Evolutionary conservation across 495 filamentous ascomycete genomes (phyloP).

Genomic region (Penicillium antarcticum): DNA sequence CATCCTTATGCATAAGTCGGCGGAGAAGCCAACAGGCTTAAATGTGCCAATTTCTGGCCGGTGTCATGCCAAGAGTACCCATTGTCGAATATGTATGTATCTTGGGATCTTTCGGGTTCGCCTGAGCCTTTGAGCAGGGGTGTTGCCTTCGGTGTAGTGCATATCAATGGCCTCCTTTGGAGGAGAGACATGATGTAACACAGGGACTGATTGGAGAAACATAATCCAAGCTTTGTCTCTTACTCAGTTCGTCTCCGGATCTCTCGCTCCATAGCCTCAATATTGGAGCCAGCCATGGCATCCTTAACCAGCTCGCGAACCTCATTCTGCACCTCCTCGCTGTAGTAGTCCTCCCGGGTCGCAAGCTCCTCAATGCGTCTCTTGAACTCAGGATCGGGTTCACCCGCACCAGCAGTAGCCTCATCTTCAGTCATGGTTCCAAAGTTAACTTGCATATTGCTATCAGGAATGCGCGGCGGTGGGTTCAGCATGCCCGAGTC

Average conservation of each 20-base stretch:
- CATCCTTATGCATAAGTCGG: no score
- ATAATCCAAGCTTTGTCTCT: background rate
- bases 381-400: slow-evolving; percentile 68
- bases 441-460: slow-evolving; percentile 59
- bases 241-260: slow-evolving; percentile 60
- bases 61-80: no score
- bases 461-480: slow-evolving; percentile 58
- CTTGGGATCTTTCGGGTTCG: no score
- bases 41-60: no score
- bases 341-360: slow-evolving; percentile 66
- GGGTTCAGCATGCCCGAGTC: slow-evolving; percentile 32
- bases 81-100: no score
- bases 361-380: slow-evolving; percentile 75
- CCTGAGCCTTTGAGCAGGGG: no score
- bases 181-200: no score
- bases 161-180: no score
- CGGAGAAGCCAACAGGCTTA: no score
- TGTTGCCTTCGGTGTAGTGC: no score
- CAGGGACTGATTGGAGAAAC: background rate
- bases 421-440: slow-evolving; percentile 63
- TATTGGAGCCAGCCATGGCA: slow-evolving; percentile 55
- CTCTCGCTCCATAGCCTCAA: slow-evolving; percentile 52
- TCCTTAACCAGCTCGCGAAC: slow-evolving; percentile 68
- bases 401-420: slow-evolving; percentile 36
- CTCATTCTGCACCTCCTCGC: slow-evolving; percentile 64